Conservation (phyloP, 2,329 filamentous ascomycete genomes). For the Penicillium sp. region DNA sequence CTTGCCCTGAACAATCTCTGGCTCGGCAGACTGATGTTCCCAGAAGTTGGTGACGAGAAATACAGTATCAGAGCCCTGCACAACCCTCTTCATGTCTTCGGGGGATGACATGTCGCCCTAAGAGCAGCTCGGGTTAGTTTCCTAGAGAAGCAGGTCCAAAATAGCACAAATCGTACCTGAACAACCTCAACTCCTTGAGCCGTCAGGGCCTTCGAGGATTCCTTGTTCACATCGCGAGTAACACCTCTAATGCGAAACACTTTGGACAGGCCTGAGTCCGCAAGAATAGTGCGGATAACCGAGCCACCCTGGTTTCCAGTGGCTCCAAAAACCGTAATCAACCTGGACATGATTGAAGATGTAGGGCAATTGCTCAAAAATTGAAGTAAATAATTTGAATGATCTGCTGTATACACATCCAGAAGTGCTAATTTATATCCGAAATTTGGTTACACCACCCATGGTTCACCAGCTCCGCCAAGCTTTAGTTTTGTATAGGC, state of each 20-base stretch:
- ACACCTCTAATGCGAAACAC: conserved; percentile 57
- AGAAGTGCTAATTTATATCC: neutral
- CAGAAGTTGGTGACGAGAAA: conserved; percentile 17
- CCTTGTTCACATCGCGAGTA: conserved; percentile 51
- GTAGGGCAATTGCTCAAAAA: neutral
- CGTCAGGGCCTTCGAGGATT: conserved; percentile 47
- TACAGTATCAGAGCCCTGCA: conserved; percentile 11
- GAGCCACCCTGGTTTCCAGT: conserved; percentile 63
- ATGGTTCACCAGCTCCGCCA: too few species aligned
- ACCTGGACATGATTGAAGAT: conserved; percentile 22
- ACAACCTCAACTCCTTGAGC: conserved; percentile 54
- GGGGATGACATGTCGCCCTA: neutral
- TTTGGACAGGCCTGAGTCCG: conserved; percentile 45
- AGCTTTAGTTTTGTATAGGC: too few species aligned
- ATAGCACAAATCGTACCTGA: neutral
- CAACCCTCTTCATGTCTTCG: neutral
- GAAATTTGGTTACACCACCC: too few species aligned
- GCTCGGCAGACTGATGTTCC: conserved; percentile 5
- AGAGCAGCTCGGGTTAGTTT: neutral
- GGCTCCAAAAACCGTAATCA: conserved; percentile 57
- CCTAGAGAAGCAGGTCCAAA: neutral
- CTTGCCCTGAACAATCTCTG: conserved; percentile 11
- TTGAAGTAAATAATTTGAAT: neutral
- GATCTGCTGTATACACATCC: neutral
- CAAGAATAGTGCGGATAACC: conserved; percentile 49